A percentile compares a stretch with the other conserved stretches of the same genome.
Evolutionary conservation across 1,284 basidiomycete species (phyloP).

Genomic region (Moniliophthora roreri): DNA sequence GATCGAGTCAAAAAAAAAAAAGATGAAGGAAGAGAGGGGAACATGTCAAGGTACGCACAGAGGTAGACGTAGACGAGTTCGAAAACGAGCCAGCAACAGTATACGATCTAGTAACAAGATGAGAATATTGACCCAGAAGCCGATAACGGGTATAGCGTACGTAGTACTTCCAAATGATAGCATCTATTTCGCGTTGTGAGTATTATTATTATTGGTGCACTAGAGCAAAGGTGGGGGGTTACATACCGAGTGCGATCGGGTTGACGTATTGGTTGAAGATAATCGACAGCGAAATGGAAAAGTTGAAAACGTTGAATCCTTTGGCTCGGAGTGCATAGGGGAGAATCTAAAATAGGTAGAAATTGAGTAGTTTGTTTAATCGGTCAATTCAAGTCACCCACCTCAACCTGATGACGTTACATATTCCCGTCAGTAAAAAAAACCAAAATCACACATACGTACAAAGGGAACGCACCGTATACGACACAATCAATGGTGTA

Average conservation of each 20-base stretch:
- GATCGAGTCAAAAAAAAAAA: constrained; percentile 10
- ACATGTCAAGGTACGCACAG: constrained; percentile 36
- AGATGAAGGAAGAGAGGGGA: background rate
- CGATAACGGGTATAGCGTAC: too few species aligned
- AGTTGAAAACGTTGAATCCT: constrained; percentile 74
- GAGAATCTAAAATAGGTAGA: constrained; percentile 74
- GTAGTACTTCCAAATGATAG: constrained; percentile 67
- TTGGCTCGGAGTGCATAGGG: constrained; percentile 75
- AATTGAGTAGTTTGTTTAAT: too few species aligned
- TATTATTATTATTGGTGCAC: constrained; percentile 1
- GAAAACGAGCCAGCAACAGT: constrained; percentile 65
- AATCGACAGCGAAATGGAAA: constrained; percentile 62
- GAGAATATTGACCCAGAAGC: too few species aligned
- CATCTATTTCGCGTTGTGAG: constrained; percentile 31
- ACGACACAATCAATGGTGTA: constrained; percentile 72
- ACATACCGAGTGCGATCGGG: constrained; percentile 57
- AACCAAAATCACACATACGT: too few species aligned
- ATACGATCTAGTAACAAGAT: too few species aligned
- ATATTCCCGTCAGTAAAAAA: too few species aligned
- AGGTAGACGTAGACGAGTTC: constrained; percentile 64
- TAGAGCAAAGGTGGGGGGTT: constrained; percentile 9
- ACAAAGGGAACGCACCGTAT: too few species aligned
- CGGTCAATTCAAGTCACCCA: too few species aligned
- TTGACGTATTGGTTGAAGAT: constrained; percentile 85
- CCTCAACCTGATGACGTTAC: too few species aligned